Evolutionary conservation across 2,329 filamentous ascomycete species (phyloP).

Genomic region (Trichoderma hamatum): DNA sequence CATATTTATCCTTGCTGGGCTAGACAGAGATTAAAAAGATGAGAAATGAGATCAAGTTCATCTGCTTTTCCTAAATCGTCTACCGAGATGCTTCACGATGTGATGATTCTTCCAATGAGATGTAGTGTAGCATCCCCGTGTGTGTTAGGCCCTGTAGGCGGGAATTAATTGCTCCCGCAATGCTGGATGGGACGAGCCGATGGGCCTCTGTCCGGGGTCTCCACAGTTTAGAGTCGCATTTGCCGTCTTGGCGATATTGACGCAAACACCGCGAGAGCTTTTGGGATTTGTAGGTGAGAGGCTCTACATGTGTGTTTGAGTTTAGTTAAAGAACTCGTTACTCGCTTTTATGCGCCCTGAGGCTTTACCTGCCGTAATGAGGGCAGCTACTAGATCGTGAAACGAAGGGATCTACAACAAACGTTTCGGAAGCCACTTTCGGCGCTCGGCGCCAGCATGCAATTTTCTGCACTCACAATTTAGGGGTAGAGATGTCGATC

Average conservation of each 20-base stretch:
- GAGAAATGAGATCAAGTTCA: background rate
- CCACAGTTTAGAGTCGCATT: background rate
- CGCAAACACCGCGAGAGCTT: background rate
- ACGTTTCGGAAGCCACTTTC: background rate
- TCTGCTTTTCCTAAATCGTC: slow-evolving; percentile 8
- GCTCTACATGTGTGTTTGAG: background rate
- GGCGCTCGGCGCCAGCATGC: background rate
- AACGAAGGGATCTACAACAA: background rate
- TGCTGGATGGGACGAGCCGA: slow-evolving; percentile 21
- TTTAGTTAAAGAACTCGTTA: background rate
- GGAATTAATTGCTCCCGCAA: background rate
- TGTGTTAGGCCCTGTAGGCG: slow-evolving; percentile 7
- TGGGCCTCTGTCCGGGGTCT: background rate
- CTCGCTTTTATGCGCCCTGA: background rate
- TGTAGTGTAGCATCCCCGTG: slow-evolving; percentile 17
- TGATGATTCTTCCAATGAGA: slow-evolving; percentile 12
- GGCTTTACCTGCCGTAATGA: background rate
- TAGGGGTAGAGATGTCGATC: slow-evolving; percentile 1
- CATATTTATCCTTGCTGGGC: background rate
- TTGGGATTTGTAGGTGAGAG: background rate
- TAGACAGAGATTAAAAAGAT: background rate
- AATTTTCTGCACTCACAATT: background rate
- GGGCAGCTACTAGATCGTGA: background rate
- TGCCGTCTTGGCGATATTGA: background rate
- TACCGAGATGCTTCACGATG: slow-evolving; percentile 1